A percentile compares a stretch with the other conserved stretches of the same genome.
These are phyloP conservation scores for Plectosphaerella cucumerina DNA, from an alignment of 2,329 filamentous ascomycete genomes.

Conservation along the genomic window DNA sequence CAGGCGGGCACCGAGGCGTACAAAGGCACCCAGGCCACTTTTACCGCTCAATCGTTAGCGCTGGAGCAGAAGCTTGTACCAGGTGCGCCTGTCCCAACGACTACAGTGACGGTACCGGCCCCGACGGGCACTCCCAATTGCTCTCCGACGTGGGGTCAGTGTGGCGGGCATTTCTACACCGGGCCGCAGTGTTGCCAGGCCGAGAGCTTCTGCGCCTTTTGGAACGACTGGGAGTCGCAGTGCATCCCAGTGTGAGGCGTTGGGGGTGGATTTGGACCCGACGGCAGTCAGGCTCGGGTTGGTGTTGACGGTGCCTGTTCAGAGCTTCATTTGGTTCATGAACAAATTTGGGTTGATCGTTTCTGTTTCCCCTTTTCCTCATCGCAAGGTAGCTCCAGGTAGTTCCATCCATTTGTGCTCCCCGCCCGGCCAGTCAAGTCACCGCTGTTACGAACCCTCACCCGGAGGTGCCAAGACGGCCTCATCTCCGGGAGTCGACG, in stretches of 20 bases:
- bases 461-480: too few relatives aligned
- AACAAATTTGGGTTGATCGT: too few relatives aligned
- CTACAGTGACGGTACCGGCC: background rate
- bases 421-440: too few relatives aligned
- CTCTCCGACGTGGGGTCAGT: background rate
- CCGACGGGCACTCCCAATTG: background rate
- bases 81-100: background rate
- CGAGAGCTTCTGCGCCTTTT: background rate
- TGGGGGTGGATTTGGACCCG: too few relatives aligned
- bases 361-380: too few relatives aligned
- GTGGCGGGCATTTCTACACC: background rate
- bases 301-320: too few relatives aligned
- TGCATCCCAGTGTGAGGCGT: background rate
- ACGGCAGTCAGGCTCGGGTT: too few relatives aligned
- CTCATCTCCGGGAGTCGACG: background rate
- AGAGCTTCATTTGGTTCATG: too few relatives aligned
- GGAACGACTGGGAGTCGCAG: constrained; percentile 1
- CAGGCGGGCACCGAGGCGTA: background rate
- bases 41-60: background rate
- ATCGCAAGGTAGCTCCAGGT: too few relatives aligned
- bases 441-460: too few relatives aligned
- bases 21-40: background rate
- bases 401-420: too few relatives aligned
- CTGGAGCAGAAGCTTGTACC: background rate
- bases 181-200: background rate